Conservation (phyloP, 2,329 filamentous ascomycete species). For the Cadophora malorum region DNA sequence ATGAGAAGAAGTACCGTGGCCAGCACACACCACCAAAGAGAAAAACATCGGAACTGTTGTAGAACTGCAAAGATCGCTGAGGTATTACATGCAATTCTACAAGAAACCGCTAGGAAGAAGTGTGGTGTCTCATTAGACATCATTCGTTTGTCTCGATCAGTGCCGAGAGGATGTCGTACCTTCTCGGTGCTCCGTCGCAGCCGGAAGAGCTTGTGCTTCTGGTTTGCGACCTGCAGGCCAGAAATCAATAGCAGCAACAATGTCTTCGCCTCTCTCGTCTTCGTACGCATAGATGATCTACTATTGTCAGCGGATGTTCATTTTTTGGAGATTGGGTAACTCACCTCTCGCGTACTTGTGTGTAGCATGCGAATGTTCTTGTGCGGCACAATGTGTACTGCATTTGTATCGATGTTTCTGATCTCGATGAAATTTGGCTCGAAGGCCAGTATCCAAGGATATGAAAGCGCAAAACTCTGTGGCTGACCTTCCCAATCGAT, state of each 20-base stretch:
- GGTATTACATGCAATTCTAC: slow-evolving; percentile 35
- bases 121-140: slow-evolving; percentile 27
- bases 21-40: slow-evolving; percentile 37
- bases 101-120: slow-evolving; percentile 29
- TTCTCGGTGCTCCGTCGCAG: slow-evolving; percentile 33
- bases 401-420: slow-evolving; percentile 90
- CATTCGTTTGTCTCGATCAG: slow-evolving; percentile 27
- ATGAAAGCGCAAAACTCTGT: slow-evolving; percentile 90
- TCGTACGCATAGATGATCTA: slow-evolving; percentile 98
- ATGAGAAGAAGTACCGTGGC: slow-evolving; percentile 34
- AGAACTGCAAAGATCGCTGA: slow-evolving; percentile 19
- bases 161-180: slow-evolving; percentile 36
- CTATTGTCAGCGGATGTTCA: slow-evolving; percentile 33
- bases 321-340: slow-evolving; percentile 41
- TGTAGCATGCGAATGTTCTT: slow-evolving; percentile 98
- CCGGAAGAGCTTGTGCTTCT: slow-evolving; percentile 35
- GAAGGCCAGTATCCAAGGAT: slow-evolving; percentile 96
- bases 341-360: slow-evolving; percentile 94
- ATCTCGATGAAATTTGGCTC: slow-evolving; percentile 98
- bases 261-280: slow-evolving; percentile 91
- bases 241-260: slow-evolving; percentile 95
- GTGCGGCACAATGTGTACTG: slow-evolving; percentile 93
- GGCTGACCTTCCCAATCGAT: slow-evolving; percentile 98
- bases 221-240: slow-evolving; percentile 60
- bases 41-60: slow-evolving; percentile 22